These are phyloP conservation scores for Trichoderma reesei DNA, from an alignment of 495 filamentous ascomycete genomes.

Conservation along the genomic window DNA sequence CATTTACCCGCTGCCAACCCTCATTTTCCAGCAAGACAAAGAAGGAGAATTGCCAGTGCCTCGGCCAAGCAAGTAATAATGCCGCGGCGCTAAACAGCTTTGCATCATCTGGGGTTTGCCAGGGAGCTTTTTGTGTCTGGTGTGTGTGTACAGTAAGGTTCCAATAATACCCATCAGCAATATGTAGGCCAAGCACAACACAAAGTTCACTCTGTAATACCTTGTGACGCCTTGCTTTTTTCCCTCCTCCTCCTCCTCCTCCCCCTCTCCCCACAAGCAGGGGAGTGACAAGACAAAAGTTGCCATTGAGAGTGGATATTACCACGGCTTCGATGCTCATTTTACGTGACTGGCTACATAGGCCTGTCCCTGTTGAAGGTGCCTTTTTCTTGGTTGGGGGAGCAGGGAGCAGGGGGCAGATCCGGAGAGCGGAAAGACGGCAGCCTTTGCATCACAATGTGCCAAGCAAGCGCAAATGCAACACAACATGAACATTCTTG, in stretches of 20 bases:
- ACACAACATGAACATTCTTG: background rate
- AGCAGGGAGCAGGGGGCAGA: background rate
- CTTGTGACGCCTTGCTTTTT: background rate
- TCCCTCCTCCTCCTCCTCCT: too few species aligned
- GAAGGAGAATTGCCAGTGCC: background rate
- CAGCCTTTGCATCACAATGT: background rate
- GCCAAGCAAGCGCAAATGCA: background rate
- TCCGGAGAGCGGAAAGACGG: background rate
- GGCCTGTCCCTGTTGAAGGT: too few species aligned
- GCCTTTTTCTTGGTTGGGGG: too few species aligned
- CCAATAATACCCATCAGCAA: background rate
- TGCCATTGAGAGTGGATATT: background rate
- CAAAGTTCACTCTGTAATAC: background rate
- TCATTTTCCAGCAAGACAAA: background rate
- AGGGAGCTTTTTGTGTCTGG: background rate
- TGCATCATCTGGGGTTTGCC: background rate
- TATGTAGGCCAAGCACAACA: background rate
- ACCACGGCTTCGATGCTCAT: background rate
- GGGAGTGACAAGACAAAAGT: background rate
- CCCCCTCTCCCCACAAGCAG: background rate
- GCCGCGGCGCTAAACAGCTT: background rate
- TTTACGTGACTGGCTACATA: background rate
- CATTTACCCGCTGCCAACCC: background rate
- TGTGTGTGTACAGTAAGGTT: background rate
- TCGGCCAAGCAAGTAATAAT: background rate